Evolutionary conservation across 176 grass and related monocot species (phyloP), one percentile per base, ranked within the genome.

Genomic region (Panicum miliaceum): DNA sequence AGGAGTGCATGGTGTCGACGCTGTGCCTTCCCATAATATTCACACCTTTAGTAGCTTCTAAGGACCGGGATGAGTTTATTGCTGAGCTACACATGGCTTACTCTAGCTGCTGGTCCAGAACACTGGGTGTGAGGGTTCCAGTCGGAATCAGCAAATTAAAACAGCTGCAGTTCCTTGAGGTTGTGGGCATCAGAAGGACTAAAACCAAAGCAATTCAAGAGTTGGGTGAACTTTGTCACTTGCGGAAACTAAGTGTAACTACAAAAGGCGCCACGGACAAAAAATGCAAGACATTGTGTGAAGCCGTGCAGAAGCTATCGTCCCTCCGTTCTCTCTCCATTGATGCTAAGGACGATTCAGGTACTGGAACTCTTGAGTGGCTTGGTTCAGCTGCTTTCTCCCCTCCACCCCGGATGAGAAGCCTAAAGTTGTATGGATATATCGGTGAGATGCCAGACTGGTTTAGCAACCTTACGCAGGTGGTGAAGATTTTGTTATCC

Each of bases 301-400:
- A n/a, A 36, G 82, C 26, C 9, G 16, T 84, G 18, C 12, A 68
- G 37, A 68, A 84, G 26, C 73, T 84, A 8, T 23, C 63, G 5
- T 56, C 25, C 5, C 50, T 84, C 18, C 36, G 10, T 2, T 84
- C 63, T 34, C 72, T 84, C 71, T 6, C 0, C 8, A 2, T 75
- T 19, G 0, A 6, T 12, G 48, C 1, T 25, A 6, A 0, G 11
- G 8, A 0, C 1, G 3, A 0, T 0, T 40, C 6, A 22, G 50
- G 11, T 46, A 42, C 2, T n/a, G 62, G 73, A 78, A 47, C 25
- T 77, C 51, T 77, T 11, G 8, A 48, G 62, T 71, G 53, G 52
- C 8, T 71, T 19, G 22, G 8, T 20, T 19, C 29, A 32, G 29
- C 27, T 35, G 1, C 57, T 79, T 36, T n/a, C 40, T 50, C 52